Percentiles rank a stretch among this genome's conserved stretches.
Evolutionary conservation across 768 basidiomycete species (phyloP).

Genomic region (Termitomyces sp.): DNA sequence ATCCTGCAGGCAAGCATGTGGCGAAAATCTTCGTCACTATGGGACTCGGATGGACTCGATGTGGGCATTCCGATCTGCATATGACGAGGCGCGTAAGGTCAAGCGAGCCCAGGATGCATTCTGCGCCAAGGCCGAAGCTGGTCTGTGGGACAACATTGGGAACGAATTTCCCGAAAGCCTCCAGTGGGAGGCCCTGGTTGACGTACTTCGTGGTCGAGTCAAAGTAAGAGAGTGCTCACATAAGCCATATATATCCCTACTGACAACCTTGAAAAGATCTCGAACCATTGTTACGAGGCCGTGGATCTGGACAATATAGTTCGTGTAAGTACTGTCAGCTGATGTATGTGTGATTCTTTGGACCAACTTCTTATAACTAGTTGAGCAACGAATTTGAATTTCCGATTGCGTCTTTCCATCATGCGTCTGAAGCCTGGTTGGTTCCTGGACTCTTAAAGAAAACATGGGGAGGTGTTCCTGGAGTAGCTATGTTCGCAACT

Average conservation of each 20-base stretch:
- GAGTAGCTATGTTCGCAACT: slow-evolving; percentile 77
- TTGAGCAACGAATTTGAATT: slow-evolving; percentile 91
- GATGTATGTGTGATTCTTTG: not conserved
- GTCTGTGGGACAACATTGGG: slow-evolving; percentile 33
- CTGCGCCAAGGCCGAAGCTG: slow-evolving; percentile 55
- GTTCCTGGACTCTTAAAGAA: slow-evolving; percentile 77
- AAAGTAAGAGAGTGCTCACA: slow-evolving; percentile 42
- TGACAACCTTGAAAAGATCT: slow-evolving; percentile 34
- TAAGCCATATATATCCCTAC: slow-evolving; percentile 1
- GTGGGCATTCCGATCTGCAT: slow-evolving; percentile 79
- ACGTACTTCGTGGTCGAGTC: slow-evolving; percentile 81
- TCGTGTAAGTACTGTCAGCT: slow-evolving; percentile 37
- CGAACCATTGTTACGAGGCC: slow-evolving; percentile 66
- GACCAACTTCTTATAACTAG: slow-evolving; percentile 24
- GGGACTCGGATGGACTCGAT: slow-evolving; percentile 71
- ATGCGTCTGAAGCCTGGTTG: slow-evolving; percentile 89
- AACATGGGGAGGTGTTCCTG: slow-evolving; percentile 62
- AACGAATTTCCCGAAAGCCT: slow-evolving; percentile 61
- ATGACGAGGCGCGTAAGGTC: slow-evolving; percentile 65
- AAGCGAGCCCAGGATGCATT: slow-evolving; percentile 67
- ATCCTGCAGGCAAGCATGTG: slow-evolving; percentile 53
- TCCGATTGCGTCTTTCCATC: slow-evolving; percentile 75
- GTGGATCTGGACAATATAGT: slow-evolving; percentile 69
- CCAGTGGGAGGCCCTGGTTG: slow-evolving; percentile 74
- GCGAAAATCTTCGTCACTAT: slow-evolving; percentile 41